phyloP scores from a whole-genome alignment of 2,329 filamentous ascomycete species.

The Exophiala phaeomuriformis region DNA sequence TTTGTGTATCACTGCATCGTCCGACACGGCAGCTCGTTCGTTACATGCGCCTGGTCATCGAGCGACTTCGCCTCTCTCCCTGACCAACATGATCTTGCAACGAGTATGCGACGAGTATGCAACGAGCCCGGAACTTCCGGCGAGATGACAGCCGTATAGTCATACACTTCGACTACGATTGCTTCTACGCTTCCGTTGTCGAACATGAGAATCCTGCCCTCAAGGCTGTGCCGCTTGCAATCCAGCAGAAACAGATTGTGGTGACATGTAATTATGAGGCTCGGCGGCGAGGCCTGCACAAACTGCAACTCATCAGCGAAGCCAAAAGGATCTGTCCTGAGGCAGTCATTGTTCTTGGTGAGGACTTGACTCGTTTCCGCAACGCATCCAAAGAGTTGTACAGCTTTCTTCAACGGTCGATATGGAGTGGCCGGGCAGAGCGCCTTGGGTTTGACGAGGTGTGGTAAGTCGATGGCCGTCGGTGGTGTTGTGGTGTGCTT shows the following conservation, averaged over 20 bases:
- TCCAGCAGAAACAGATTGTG: slow-evolving; percentile 88
- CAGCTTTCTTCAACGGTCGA: slow-evolving; percentile 61
- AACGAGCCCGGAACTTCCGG: slow-evolving; percentile 31
- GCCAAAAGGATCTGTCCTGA: slow-evolving; percentile 75
- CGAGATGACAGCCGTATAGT: slow-evolving; percentile 62
- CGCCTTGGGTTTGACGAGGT: slow-evolving; percentile 88
- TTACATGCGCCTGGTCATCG: neutral
- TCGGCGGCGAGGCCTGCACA: slow-evolving; percentile 56
- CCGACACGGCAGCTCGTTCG: neutral
- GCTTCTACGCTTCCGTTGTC: slow-evolving; percentile 89
- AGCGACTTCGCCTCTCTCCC: neutral
- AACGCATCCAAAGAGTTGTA: slow-evolving; percentile 78
- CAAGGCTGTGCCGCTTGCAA: slow-evolving; percentile 65
- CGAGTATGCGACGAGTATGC: slow-evolving; percentile 25
- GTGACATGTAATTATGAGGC: slow-evolving; percentile 94
- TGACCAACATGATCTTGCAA: slow-evolving; percentile 14
- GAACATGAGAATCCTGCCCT: slow-evolving; percentile 72
- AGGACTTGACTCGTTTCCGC: slow-evolving; percentile 77
- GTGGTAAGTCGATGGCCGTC: slow-evolving; percentile 45
- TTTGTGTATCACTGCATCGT: neutral
- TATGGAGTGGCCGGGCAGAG: slow-evolving; percentile 73
- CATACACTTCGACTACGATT: slow-evolving; percentile 66
- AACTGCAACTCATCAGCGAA: slow-evolving; percentile 78
- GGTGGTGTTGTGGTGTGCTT: slow-evolving; percentile 4
- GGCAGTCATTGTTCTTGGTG: slow-evolving; percentile 75